Evolutionary conservation across 2,329 filamentous ascomycete genomes (phyloP).

Genomic region (Cytospora leucostoma): DNA sequence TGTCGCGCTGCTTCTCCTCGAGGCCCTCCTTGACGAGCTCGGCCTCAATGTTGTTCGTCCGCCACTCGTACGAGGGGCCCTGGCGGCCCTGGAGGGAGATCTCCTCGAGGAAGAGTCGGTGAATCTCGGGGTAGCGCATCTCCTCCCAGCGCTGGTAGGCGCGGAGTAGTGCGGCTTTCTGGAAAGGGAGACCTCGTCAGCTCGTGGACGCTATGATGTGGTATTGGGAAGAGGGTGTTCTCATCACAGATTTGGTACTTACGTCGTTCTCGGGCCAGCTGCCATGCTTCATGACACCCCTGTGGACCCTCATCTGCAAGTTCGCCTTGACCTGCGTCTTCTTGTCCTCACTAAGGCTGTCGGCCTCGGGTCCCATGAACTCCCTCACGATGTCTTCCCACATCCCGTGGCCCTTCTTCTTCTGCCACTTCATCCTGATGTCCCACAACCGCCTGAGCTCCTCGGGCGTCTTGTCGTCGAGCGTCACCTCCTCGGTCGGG

Average conservation of each 20-base stretch:
- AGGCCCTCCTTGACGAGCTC: slow-evolving; percentile 51
- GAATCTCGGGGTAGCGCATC: slow-evolving; percentile 37
- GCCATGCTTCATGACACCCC: slow-evolving; percentile 51
- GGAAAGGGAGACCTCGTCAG: background rate
- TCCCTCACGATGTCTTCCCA: slow-evolving; percentile 55
- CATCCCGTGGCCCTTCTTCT: slow-evolving; percentile 58
- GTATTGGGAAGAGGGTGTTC: background rate
- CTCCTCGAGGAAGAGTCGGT: slow-evolving; percentile 44
- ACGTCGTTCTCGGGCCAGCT: slow-evolving; percentile 54
- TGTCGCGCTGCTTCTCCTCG: slow-evolving; percentile 47
- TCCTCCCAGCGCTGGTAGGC: slow-evolving; percentile 25
- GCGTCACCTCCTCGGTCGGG: slow-evolving; percentile 31
- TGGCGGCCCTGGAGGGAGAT: slow-evolving; percentile 53
- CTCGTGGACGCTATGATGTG: background rate
- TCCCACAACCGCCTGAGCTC: slow-evolving; percentile 53
- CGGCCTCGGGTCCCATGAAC: slow-evolving; percentile 48
- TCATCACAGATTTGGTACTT: slow-evolving; percentile 34
- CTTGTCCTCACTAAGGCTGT: slow-evolving; percentile 60
- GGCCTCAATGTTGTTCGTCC: slow-evolving; percentile 50
- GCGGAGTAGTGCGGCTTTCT: slow-evolving; percentile 24
- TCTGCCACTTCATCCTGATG: slow-evolving; percentile 47
- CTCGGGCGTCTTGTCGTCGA: slow-evolving; percentile 49
- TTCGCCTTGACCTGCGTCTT: slow-evolving; percentile 51
- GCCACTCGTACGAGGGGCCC: slow-evolving; percentile 47
- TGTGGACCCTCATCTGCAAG: slow-evolving; percentile 58